phyloP scores from a whole-genome alignment of 129 eudicot species.

The Flaveria brownii region DNA sequence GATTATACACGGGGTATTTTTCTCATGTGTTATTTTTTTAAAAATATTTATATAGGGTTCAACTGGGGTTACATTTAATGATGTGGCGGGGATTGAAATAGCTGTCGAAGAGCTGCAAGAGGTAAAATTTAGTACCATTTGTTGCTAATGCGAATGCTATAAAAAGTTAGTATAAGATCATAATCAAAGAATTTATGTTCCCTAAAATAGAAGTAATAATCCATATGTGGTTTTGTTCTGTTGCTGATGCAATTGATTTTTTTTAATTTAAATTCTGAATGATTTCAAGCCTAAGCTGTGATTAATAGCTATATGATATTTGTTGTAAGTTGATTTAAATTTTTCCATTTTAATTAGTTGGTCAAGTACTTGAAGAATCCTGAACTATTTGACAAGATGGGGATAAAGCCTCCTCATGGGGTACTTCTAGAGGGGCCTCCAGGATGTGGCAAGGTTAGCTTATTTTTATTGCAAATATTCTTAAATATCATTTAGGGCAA shows the following conservation, averaged over 20 bases:
- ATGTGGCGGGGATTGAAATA: conserved; percentile 94
- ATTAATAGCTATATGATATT: conserved; percentile 14
- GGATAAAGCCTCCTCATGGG: conserved; percentile 94
- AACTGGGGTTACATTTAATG: conserved; percentile 85
- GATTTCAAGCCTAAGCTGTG: neutral
- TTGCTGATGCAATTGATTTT: neutral
- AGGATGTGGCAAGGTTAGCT: conserved; percentile 86
- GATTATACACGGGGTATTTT: conserved; percentile 10
- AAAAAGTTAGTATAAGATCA: neutral
- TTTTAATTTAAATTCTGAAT: neutral
- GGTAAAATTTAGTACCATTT: conserved; percentile 36
- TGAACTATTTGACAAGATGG: conserved; percentile 79
- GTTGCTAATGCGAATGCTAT: neutral
- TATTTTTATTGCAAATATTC: conserved; percentile 5
- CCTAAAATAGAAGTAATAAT: neutral
- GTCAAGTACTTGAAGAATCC: conserved; percentile 89
- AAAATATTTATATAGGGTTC: conserved; percentile 56
- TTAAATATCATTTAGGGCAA: neutral
- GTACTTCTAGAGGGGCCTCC: conserved; percentile 98
- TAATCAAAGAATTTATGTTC: neutral
- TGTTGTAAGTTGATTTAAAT: conserved; percentile 12
- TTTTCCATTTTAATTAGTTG: conserved; percentile 40
- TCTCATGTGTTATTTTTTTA: conserved; percentile 1
- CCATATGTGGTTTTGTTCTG: neutral
- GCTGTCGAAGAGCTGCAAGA: conserved; percentile 99